A percentile compares a stretch with the other conserved stretches of the same genome.
phyloP scores from a whole-genome alignment of 441 rosid species.

The Gossypium schwendimanii region DNA sequence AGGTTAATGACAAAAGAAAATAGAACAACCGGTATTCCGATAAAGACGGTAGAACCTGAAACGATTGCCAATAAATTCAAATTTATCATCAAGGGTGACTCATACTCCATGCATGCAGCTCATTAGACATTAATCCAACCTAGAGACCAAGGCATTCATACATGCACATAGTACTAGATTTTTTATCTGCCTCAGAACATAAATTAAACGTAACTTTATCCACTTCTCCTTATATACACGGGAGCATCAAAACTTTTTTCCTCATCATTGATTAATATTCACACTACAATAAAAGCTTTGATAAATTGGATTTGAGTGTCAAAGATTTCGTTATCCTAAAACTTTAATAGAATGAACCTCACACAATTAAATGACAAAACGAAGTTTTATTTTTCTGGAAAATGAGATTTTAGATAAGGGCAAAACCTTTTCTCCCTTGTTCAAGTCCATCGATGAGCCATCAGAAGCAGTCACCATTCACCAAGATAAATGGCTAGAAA shows the following conservation, averaged over 20 bases:
- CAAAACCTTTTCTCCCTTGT: conserved; percentile 39
- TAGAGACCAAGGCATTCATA: neutral
- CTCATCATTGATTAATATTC: neutral
- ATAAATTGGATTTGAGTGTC: neutral
- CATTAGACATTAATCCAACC: conserved; percentile 1
- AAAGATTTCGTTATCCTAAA: neutral
- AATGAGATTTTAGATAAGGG: conserved; percentile 30
- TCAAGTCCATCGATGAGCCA: conserved; percentile 52
- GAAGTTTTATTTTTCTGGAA: conserved; percentile 22
- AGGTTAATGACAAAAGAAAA: neutral
- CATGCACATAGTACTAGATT: neutral
- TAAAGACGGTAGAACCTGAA: neutral
- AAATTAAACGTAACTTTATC: neutral
- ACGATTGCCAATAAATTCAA: neutral
- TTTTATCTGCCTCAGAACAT: neutral
- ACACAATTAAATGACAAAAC: neutral
- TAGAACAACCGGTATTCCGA: neutral
- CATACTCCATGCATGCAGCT: neutral
- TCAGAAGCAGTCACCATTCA: conserved; percentile 33
- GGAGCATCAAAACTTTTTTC: neutral
- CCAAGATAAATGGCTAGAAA: conserved; percentile 37
- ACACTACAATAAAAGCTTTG: neutral
- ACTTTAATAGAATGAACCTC: neutral
- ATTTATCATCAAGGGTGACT: neutral
- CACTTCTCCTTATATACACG: neutral